Evolutionary conservation across 495 filamentous ascomycete species (phyloP).

Genomic region (Clohesyomyces aquaticus): DNA sequence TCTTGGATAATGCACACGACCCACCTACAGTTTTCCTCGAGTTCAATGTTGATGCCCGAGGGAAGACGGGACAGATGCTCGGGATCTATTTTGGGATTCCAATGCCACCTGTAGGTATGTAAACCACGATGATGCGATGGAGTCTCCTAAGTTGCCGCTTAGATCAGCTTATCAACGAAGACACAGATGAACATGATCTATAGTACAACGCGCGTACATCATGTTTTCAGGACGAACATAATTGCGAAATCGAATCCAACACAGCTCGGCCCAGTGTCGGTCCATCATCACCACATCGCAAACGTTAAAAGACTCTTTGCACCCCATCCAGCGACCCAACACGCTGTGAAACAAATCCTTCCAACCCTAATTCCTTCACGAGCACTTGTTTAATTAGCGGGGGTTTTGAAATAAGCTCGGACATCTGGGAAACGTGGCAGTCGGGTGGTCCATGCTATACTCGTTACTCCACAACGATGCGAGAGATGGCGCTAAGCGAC

Average conservation of each 20-base stretch:
- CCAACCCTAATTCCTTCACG: background rate
- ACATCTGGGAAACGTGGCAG: conserved; percentile 2
- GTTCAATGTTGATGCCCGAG: no score
- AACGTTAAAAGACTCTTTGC: no score
- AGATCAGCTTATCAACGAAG: background rate
- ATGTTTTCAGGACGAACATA: no score
- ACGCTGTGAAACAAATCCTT: background rate
- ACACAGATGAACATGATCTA: background rate
- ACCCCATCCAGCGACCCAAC: no score
- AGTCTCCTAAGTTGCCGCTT: background rate
- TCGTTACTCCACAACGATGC: background rate
- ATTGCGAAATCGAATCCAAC: no score
- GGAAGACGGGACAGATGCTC: no score
- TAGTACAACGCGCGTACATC: background rate
- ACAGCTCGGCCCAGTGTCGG: no score
- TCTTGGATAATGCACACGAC: no score
- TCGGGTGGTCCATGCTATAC: background rate
- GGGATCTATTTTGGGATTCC: no score
- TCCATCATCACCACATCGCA: no score
- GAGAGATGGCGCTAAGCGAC: conserved; percentile 10
- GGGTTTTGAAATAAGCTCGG: conserved; percentile 8
- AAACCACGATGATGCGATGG: background rate
- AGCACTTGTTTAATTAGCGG: background rate
- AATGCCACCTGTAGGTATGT: no score
- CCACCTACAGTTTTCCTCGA: no score